Evolutionary conservation across 23 red algal genomes (phyloP), one percentile per base, ranked within the genome.

Genomic region (Chondrus crispus): DNA sequence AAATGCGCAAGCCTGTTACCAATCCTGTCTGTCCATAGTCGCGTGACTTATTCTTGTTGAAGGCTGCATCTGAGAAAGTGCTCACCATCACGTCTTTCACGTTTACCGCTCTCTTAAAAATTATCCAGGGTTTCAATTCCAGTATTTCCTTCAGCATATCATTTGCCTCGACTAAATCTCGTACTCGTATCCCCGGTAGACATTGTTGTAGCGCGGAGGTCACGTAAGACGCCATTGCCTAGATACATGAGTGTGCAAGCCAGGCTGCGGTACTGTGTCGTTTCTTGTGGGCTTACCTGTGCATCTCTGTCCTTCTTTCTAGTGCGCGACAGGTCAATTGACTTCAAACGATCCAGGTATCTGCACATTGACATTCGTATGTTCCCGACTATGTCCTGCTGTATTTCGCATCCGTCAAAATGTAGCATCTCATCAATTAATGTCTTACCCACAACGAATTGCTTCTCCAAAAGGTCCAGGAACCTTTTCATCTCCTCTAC

Each of bases 361-460:
- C 9, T 4, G 5, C 55, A n/a, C 44, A 50, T 82, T 16, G 77
- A 82, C 77, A 82, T 54, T 28, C 4, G 20, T 24, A 54, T 82
- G 7, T 50, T 38, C 30, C 11, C 42, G 35, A 35, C 28, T 20
- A 20, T 53, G n/a, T 60, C 43, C 28, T 52, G 10, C 41, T 16
- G 40, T 37, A 82, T 82, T 28, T 35, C 44, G 55, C 77, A 82
- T 37, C 43, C 43, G 10, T 22, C 28, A 82, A 57, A 82, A 22
- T 60, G 42, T 32, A 52, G 26, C 51, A 44, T 47, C 14, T 82
- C 40, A 7, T 51, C 24, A 39, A 28, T 54, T 20, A 51, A 54
- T 57, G 40, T 32, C 41, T 57, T 82, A 26, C 42, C 51, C 22
- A 82, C 48, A 37, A 69, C 54, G 58, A 88, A 88, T 53, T 53